A percentile compares a stretch with the other conserved stretches of the same genome.
phyloP scores from a whole-genome alignment of 2,329 filamentous ascomycete genomes.

The Ophiostoma perfectum region DNA sequence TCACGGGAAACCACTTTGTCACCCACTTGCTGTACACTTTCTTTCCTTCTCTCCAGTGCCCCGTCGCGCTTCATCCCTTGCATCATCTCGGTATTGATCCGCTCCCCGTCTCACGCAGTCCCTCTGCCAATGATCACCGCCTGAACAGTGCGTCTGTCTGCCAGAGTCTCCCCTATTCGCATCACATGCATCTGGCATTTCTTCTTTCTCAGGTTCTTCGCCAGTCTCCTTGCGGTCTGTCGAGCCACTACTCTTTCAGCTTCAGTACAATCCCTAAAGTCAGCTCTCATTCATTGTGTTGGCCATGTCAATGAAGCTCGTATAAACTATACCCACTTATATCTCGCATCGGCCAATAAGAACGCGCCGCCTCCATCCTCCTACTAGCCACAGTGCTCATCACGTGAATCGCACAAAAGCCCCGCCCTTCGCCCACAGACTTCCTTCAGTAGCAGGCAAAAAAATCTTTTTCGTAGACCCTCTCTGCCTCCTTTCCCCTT shows the following conservation, averaged over 20 bases:
- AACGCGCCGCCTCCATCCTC: background rate
- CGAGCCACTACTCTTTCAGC: background rate
- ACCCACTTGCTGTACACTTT: background rate
- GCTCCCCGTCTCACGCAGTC: too few species aligned
- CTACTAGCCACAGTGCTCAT: background rate
- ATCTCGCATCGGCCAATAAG: background rate
- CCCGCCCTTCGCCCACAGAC: slow-evolving; percentile 24
- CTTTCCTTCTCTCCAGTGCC: background rate
- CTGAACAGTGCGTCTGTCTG: too few species aligned
- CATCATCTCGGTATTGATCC: background rate
- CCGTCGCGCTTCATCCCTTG: background rate
- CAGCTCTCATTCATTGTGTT: background rate
- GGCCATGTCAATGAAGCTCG: background rate
- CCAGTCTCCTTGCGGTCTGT: too few species aligned
- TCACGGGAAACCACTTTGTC: background rate
- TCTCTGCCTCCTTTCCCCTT: background rate
- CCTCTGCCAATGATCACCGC: too few species aligned
- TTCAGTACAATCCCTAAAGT: background rate
- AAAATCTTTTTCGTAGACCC: slow-evolving; percentile 4
- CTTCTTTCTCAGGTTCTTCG: too few species aligned
- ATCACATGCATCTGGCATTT: too few species aligned
- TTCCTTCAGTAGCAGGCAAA: background rate
- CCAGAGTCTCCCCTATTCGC: too few species aligned
- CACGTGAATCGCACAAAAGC: slow-evolving; percentile 21
- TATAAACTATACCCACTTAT: background rate